Evolutionary conservation across 805 yeast species (phyloP), one percentile per base, ranked within the genome.

Genomic region (Wickerhamiella spandovensis): DNA sequence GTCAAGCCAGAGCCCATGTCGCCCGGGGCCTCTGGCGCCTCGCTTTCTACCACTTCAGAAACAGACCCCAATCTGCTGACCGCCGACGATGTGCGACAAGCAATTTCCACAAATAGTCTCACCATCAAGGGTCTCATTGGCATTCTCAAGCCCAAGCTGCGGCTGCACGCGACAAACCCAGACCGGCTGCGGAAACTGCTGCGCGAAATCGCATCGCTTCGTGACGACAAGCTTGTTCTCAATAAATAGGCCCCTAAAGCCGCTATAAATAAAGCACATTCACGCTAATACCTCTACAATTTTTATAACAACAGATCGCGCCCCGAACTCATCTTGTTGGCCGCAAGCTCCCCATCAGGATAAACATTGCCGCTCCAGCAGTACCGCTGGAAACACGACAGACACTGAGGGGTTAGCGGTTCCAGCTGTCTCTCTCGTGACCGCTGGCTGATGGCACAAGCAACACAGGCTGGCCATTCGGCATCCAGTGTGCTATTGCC

Each of bases 401-500:
- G 67, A 69, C 96, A 87, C 61, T 83, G 86, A 1, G 72, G 79
- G n/a, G 78, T 67, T n/a, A 51, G 61, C 15, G 71, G 65, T 58
- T 81, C 78, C 25, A 79, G 79, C 35, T 71, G 66, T 61, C 88
- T 73, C 67, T 85, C 92, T 61, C 81, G 80, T 42, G 82, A 77
- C 64, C 95, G 78, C 68, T 85, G 81, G 52, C 85, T 72, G 44
- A 86, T 75, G 9, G 94, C 95, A 72, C 95, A 86, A 2, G 84
- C 84, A 46, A 86, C 73, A 70, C 95, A 86, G 6, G 79, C 74
- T 42, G 76, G 68, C 81, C 84, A 86, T 41, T 82, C 79, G 3
- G 68, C 62, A 56, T 84, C 94, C 22, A 80, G 61, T 13, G 94
- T 81, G 22, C 76, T 66, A 62, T 84, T 85, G 51, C 72, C 71